Conservation (phyloP, 2,329 filamentous ascomycete genomes). For the Peltaster fructicola region DNA sequence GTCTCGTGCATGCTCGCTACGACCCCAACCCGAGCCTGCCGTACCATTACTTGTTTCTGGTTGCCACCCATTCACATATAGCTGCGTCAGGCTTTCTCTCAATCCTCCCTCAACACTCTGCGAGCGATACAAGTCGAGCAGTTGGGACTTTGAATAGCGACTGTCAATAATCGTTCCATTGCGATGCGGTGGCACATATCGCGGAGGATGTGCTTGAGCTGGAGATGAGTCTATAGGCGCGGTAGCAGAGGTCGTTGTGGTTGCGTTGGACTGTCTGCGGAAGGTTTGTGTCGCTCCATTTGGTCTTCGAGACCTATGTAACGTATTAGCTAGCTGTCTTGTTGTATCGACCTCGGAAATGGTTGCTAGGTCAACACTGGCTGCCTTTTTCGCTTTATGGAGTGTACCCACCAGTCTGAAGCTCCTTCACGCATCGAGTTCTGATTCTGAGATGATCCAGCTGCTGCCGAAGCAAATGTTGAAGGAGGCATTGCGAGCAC, state of each 20-base stretch:
- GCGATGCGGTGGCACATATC: constrained; percentile 46
- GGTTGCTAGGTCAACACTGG: constrained; percentile 1
- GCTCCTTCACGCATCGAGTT: constrained; percentile 26
- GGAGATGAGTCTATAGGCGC: constrained; percentile 13
- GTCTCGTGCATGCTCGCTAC: constrained; percentile 53
- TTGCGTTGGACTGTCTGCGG: constrained; percentile 43
- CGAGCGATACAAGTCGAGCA: constrained; percentile 54
- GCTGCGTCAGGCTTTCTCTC: constrained; percentile 43
- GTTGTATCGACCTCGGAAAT: neutral
- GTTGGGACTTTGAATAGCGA: constrained; percentile 62
- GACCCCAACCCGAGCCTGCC: constrained; percentile 50
- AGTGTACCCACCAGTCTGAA: constrained; percentile 28
- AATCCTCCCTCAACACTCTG: constrained; percentile 41
- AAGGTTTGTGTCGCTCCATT: constrained; percentile 53
- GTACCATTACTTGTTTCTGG: constrained; percentile 51
- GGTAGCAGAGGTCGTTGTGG: constrained; percentile 30
- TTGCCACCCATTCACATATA: constrained; percentile 66
- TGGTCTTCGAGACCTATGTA: constrained; percentile 40
- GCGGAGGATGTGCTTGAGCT: constrained; percentile 15
- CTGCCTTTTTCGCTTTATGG: neutral
- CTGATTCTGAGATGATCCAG: constrained; percentile 22
- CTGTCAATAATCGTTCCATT: constrained; percentile 37
- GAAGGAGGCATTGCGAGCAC: constrained; percentile 25
- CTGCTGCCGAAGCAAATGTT: constrained; percentile 33
- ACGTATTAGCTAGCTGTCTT: constrained; percentile 2